Evolutionary conservation across 768 basidiomycete genomes (phyloP), one percentile per base, ranked within the genome.

Genomic region (Collybia sp.): DNA sequence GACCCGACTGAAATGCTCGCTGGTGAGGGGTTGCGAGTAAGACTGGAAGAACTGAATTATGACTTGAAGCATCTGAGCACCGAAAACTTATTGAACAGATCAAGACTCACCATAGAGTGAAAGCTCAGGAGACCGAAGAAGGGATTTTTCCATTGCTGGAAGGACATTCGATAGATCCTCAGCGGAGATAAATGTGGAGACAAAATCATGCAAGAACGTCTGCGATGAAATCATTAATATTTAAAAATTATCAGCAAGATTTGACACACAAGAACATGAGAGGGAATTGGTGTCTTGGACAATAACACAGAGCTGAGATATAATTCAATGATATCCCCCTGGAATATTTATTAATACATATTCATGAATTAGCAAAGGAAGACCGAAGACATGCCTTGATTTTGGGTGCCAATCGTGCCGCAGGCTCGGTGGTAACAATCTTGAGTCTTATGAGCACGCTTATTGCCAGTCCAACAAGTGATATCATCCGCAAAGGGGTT

Each of bases 121-220:
- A 35, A 78, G 70, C 61, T 95, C 93, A 0, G 94, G 92, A 1
- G 88, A 86, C 19, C 90, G 80, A 9, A 91, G 65, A 6, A 95
- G 59, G 1, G 88, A 79, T 53, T 91, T 92, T 58, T 94, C 92
- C 32, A 89, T 78, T 0, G 73, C 72, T 0, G 91, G 89, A 0
- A 93, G 64, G 37, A 94, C 67, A 0, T 66, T 63, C 1, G 62
- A 60, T 20, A 93, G 65, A 32, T 85, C 80, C 0, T 75, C 70
- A 0, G 69, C 58, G 1, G 67, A 66, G 3, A 89, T 59, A 42
- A 72, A 77, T 0, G 65, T 71, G 2, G 63, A 57, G 47, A 90
- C 74, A 60, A 91, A 86, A 50, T 82, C 84, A 49, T 73, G 58
- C 15, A 85, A 68, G 35, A 79, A 71, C n/a, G 56, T 59, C 79